phyloP scores from a whole-genome alignment of 2,329 filamentous ascomycete species.

The Exserohilum turcica region DNA sequence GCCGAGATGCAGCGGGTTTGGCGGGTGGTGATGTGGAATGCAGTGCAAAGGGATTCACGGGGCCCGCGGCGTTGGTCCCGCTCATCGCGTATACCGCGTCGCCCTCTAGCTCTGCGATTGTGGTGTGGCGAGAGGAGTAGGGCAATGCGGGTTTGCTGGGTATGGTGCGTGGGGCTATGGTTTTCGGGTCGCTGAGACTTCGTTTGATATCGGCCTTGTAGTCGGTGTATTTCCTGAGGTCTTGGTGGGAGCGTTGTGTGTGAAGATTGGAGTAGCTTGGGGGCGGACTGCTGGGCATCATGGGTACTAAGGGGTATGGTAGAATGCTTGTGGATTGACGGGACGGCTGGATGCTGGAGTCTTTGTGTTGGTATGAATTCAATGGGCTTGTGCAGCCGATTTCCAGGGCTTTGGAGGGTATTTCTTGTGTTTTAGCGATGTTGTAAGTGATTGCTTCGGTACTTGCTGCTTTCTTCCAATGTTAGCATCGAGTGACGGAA shows the following conservation, averaged over 20 bases:
- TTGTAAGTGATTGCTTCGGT: neutral
- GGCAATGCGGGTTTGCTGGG: too few relatives aligned
- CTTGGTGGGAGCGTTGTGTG: neutral
- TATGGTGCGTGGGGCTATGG: neutral
- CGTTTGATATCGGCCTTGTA: too few relatives aligned
- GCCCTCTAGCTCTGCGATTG: slow-evolving; percentile 17
- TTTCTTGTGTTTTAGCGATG: neutral
- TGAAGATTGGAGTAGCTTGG: slow-evolving; percentile 6
- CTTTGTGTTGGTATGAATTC: neutral
- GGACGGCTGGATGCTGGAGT: neutral
- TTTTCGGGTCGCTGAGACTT: neutral
- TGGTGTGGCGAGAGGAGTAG: too few relatives aligned
- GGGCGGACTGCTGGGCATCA: slow-evolving; percentile 3
- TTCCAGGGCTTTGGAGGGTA: neutral
- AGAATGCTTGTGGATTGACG: neutral
- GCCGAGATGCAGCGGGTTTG: neutral
- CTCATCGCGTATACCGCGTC: slow-evolving; percentile 17
- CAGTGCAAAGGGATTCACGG: slow-evolving; percentile 25
- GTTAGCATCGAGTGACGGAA: neutral
- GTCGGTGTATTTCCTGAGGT: neutral
- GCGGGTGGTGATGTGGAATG: neutral
- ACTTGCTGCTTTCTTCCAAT: neutral
- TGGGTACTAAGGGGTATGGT: neutral
- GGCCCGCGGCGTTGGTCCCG: slow-evolving; percentile 26
- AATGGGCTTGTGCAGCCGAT: neutral